Evolutionary conservation across 768 basidiomycete genomes (phyloP).

Genomic region (Kondoa subrosea): DNA sequence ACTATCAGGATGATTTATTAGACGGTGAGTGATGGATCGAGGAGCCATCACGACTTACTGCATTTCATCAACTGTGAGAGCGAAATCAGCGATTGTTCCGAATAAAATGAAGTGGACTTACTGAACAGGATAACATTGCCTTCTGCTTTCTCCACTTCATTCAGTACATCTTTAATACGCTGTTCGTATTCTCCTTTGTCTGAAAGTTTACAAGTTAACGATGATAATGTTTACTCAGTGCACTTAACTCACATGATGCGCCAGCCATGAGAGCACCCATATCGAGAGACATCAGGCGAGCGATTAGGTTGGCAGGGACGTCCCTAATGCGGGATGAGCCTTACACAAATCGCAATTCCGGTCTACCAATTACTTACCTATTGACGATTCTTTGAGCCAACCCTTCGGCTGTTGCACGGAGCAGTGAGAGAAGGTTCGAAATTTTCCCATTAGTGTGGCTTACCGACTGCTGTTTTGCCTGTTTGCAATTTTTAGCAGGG

Average conservation of each 20-base stretch:
- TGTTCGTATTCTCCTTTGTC: constrained; percentile 97
- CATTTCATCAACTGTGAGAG: constrained; percentile 76
- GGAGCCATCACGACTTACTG: constrained; percentile 35
- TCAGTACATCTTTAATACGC: constrained; percentile 75
- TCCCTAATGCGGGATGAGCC: constrained; percentile 42
- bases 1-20: constrained; percentile 9
- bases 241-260: constrained; percentile 37
- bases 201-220: constrained; percentile 2
- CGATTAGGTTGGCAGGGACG: constrained; percentile 57
- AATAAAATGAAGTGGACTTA: too few species aligned
- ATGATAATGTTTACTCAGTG: background rate
- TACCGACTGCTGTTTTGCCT: too few species aligned
- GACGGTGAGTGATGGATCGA: background rate
- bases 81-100: too few species aligned
- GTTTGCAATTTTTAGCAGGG: too few species aligned
- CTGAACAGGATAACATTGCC: constrained; percentile 74
- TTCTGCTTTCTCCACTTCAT: constrained; percentile 77
- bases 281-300: constrained; percentile 66
- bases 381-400: constrained; percentile 90
- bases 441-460: too few species aligned
- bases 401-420: constrained; percentile 83
- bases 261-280: constrained; percentile 93
- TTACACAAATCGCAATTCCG: background rate
- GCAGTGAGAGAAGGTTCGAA: too few species aligned
- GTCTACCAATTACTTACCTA: background rate